Base-by-base conservation (phyloP, 129 eudicot species). In the Flaveria bidentis region DNA sequence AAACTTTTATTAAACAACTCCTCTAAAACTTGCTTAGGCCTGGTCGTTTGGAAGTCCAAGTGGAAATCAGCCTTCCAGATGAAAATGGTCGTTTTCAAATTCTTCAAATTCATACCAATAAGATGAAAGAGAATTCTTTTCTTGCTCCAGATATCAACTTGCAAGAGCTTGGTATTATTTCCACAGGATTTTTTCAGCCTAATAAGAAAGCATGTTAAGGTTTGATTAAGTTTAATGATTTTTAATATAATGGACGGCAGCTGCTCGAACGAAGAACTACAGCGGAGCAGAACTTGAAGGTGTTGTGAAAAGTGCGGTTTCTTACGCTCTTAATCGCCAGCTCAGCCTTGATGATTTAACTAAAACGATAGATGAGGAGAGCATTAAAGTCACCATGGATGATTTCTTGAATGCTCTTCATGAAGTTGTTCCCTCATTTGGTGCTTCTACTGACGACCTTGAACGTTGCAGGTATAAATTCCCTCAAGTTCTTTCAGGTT, bases 211-310 rank as follows among this genome's bases (percentile, higher is more conserved):
- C 0, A 16, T 69, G n/a, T 39, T 60, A 61, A 58, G 26, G 18
- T 51, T 69, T 66, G 6, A 71, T 79, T 33, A 36, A 62, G 45
- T 62, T 15, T 61, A 63, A 79, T 46, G 47, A 39, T 28, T 36
- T 77, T 5, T 79, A 23, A 63, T 72, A 16, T 69, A 93, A 33
- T 33, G 6, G 36, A 30, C 39, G 39, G 0, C 39, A 33, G 99
- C 97, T 84, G 96, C 97, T 11, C 86, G 95, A 72, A 91, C 99
- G 76, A 95, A 95, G 84, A 95, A 95, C 82, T 95, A 84, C 68
- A 95, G 99, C 79, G 99, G 99, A 23, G 99, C 99, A 62, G 97
- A 95, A 81, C 99, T 95, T 79, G 99, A 95, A 88, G 99, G 99
- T 79, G 97, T 95, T 39, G 99, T 91, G 56, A 95, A 95, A 81